phyloP scores from a whole-genome alignment of 306 rosid genomes.

The Urtica urens region DNA sequence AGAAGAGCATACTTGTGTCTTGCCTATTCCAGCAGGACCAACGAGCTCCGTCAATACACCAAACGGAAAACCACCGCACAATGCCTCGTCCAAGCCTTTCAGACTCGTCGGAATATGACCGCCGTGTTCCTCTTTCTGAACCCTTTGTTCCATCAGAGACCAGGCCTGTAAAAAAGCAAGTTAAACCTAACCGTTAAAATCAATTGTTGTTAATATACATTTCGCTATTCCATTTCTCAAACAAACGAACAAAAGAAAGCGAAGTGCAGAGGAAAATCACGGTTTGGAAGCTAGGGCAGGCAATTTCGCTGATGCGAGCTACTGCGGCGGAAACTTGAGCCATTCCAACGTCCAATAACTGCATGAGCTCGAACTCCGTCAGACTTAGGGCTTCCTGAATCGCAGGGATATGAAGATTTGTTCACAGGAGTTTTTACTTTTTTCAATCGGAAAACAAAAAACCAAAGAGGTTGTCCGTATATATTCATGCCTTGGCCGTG shows the following conservation, averaged over 20 bases:
- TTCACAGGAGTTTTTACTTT: no score
- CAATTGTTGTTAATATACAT: no score
- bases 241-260: neutral
- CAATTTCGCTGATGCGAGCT: slow-evolving; percentile 64
- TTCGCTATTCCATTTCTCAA: slow-evolving; percentile 15
- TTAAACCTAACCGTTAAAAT: slow-evolving; percentile 15
- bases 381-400: slow-evolving; percentile 72
- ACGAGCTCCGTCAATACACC: slow-evolving; percentile 93
- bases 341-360: slow-evolving; percentile 62
- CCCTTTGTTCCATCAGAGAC: slow-evolving; percentile 58
- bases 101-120: slow-evolving; percentile 80
- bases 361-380: slow-evolving; percentile 86
- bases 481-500: slow-evolving; percentile 79
- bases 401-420: no score
- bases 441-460: no score
- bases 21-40: slow-evolving; percentile 93
- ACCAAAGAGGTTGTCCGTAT: no score
- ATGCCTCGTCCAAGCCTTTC: slow-evolving; percentile 78
- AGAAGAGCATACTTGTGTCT: slow-evolving; percentile 54
- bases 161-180: slow-evolving; percentile 50
- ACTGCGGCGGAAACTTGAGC: slow-evolving; percentile 54
- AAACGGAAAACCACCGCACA: slow-evolving; percentile 80
- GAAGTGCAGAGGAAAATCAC: no score
- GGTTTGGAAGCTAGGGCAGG: slow-evolving; percentile 81
- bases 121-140: slow-evolving; percentile 43